A percentile compares a stretch with the other conserved stretches of the same genome.
These are phyloP conservation scores for Dalbergia cochinchinensis DNA, from an alignment of 306 rosid species.

Conservation along the genomic window DNA sequence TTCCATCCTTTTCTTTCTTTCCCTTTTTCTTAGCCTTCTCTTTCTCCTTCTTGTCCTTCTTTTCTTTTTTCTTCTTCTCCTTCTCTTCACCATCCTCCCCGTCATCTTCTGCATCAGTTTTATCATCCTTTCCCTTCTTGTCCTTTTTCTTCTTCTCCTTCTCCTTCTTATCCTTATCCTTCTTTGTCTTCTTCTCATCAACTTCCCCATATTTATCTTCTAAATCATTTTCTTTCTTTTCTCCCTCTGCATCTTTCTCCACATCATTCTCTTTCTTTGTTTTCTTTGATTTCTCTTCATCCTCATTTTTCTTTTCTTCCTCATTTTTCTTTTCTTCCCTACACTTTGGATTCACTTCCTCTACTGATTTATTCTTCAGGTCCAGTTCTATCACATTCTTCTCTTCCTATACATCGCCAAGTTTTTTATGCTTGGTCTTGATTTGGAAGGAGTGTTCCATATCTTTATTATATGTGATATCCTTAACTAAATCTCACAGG, in stretches of 20 bases:
- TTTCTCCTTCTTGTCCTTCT: constrained; percentile 14
- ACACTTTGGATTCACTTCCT: constrained; percentile 41
- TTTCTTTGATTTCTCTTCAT: constrained; percentile 41
- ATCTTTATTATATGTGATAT: constrained; percentile 36
- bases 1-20: constrained; percentile 44
- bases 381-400: constrained; percentile 53
- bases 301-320: constrained; percentile 48
- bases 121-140: constrained; percentile 22
- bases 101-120: not conserved
- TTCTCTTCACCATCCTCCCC: not conserved
- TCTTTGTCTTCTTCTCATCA: not conserved
- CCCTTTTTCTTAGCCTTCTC: constrained; percentile 23
- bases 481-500: constrained; percentile 21
- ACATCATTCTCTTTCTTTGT: not conserved
- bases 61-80: constrained; percentile 21
- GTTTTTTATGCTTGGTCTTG: constrained; percentile 51
- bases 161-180: not conserved
- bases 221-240: not conserved
- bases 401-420: constrained; percentile 47
- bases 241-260: not conserved
- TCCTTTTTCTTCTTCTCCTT: not conserved
- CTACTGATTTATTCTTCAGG: constrained; percentile 54
- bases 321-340: constrained; percentile 54
- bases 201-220: not conserved
- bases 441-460: constrained; percentile 59